These are phyloP conservation scores for Parastagonospora nodorum DNA, from an alignment of 2,329 filamentous ascomycete genomes.

Conservation along the genomic window DNA sequence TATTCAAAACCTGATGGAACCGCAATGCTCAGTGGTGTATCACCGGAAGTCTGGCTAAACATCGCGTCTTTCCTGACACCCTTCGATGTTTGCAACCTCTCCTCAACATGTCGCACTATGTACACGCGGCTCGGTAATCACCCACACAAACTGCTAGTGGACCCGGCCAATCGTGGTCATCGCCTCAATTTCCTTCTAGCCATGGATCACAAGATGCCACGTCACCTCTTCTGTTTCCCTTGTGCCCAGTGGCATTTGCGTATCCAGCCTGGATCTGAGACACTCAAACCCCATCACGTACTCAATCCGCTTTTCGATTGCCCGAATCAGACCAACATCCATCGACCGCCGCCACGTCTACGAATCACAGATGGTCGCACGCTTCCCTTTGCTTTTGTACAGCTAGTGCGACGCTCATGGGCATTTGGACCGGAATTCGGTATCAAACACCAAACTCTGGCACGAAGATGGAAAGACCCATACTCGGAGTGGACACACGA, in stretches of 20 bases:
- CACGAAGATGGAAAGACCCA: conserved; percentile 60
- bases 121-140: conserved; percentile 28
- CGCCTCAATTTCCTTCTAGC: conserved; percentile 57
- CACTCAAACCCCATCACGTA: conserved; percentile 58
- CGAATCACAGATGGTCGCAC: conserved; percentile 55
- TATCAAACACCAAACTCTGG: conserved; percentile 45
- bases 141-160: conserved; percentile 26
- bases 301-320: conserved; percentile 63
- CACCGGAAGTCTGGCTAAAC: conserved; percentile 33
- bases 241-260: conserved; percentile 62
- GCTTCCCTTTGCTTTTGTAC: conserved; percentile 64
- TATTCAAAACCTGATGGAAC: conserved; percentile 29
- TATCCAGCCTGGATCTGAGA: conserved; percentile 58
- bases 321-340: conserved; percentile 57
- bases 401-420: conserved; percentile 59
- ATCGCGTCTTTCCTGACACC: conserved; percentile 33
- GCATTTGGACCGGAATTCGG: conserved; percentile 52
- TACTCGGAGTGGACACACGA: conserved; percentile 60
- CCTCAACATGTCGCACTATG: conserved; percentile 36
- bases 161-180: conserved; percentile 52
- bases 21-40: conserved; percentile 22
- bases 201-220: conserved; percentile 58
- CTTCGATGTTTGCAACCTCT: conserved; percentile 33
- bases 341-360: conserved; percentile 59
- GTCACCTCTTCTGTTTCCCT: conserved; percentile 64